Base-by-base conservation (phyloP, 2,329 filamentous ascomycete species). In the Thielaviopsis musarum region DNA sequence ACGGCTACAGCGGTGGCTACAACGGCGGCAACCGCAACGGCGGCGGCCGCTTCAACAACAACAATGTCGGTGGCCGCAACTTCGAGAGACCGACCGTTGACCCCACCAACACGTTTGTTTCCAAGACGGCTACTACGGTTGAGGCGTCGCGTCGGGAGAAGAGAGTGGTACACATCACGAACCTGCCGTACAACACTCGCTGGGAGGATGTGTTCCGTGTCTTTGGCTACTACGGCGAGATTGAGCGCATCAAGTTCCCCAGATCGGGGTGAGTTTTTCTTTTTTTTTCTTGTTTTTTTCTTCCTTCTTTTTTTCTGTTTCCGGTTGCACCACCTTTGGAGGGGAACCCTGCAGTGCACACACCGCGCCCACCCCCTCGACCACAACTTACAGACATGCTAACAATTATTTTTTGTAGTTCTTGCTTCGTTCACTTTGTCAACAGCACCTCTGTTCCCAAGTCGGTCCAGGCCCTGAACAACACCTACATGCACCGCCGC, bases 171-270 rank as follows among this genome's bases (percentile, higher is more conserved):
- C 30, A 51, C 38, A 38, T 61, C 45, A 38, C 30, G 52, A 58
- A 58, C 30, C 24, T 58, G 12, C 59, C 59, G 41, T 61, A 56
- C n/a, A 49, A 61, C 38, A 41, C 59, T 12, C 56, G 59, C 56
- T 61, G 59, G 59, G 59, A 61, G 49, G 59, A 61, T 24, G 12
- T 59, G 26, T 61, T 58, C 59, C 59, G 59, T 41, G 56, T 59
- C 34, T 61, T 61, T 34, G 59, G 59, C 22, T 61, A 61, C 56
- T 61, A 61, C 30, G 59, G 59, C 3, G 59, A 61, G 59, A 55
- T 61, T 54, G 59, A 61, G 56, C 56, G 59, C 17, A 55, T 61
- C 38, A 58, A 58, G 56, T 61, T 61, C 48, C 28, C 49, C 52
- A 61, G 51, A 52, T 15, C 45, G 28, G 59, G 59, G 59, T 61